Conservation (phyloP, 768 basidiomycete species). For the Amylocystis lapponica region DNA sequence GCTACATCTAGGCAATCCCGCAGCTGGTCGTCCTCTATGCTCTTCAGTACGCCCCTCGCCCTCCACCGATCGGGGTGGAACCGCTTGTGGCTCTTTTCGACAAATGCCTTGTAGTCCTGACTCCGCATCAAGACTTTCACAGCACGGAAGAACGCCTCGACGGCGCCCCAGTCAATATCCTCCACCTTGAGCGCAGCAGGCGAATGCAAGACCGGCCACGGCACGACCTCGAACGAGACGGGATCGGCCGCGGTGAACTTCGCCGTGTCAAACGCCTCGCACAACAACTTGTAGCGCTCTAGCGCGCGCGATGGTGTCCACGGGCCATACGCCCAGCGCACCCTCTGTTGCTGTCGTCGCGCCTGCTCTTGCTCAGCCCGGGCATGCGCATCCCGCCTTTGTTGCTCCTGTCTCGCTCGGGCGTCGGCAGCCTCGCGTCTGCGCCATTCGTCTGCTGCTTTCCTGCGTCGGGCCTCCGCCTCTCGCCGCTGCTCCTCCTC, state of each 20-base stretch:
- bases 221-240: constrained; percentile 56
- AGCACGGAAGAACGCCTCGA: constrained; percentile 63
- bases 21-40: constrained; percentile 51
- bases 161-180: constrained; percentile 65
- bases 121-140: constrained; percentile 46
- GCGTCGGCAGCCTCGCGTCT: constrained; percentile 21
- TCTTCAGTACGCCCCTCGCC: constrained; percentile 54
- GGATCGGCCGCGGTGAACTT: constrained; percentile 49
- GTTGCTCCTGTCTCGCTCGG: constrained; percentile 22
- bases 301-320: constrained; percentile 68
- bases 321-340: constrained; percentile 49
- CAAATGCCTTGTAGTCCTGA: constrained; percentile 58
- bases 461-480: constrained; percentile 10
- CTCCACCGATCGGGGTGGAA: constrained; percentile 84
- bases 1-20: constrained; percentile 63
- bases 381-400: constrained; percentile 26
- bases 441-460: constrained; percentile 7
- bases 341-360: constrained; percentile 40
- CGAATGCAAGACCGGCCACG: constrained; percentile 68
- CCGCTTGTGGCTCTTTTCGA: constrained; percentile 64
- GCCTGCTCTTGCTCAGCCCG: constrained; percentile 32
- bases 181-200: constrained; percentile 50
- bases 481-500: constrained; percentile 15
- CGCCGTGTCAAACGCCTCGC: constrained; percentile 57
- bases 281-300: constrained; percentile 58